Evolutionary conservation across 495 filamentous ascomycete genomes (phyloP), one percentile per base, ranked within the genome.

Genomic region (Pseudomonodictys pantanalensis): DNA sequence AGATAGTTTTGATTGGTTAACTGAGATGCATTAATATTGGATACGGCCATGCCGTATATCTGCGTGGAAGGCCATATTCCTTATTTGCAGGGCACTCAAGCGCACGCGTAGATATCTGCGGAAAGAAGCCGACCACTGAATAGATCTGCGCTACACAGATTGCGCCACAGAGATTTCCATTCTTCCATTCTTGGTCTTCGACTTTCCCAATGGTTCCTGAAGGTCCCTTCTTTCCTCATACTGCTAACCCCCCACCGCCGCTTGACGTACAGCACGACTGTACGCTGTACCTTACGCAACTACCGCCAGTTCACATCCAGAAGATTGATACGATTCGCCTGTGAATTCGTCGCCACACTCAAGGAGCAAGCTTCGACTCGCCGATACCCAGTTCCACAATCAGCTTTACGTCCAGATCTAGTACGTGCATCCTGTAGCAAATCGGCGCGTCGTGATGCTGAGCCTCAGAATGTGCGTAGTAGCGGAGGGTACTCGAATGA

Each of bases 161-260:
- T 41, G 38, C 12, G 20, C 38, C 12, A 41, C 38, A 41, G 38
- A 41, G 38, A 41, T 18, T 41, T 41, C 12, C 38, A n/a, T 41
- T 41, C 38, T 41, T 41, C 38, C 38, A 41, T 41, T 41, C 38
- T 15, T 41, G 12, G 38, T 41, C 38, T 41, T 41, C 12, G 12
- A 41, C 38, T 18, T 41, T 41, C 38, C 38, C 12, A 41, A 41
- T n/a, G 38, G 38, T 41, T 18, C 38, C 20, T 41, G 15, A 41
- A 41, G 38, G 38, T 41, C 38, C 38, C 20, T 41, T 41, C 38
- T 41, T 41, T 41, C 38, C 38, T 41, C 38, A 41, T 41, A 41
- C 15, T 41, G 38, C 38, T 41, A 12, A 41, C 38, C 38, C 12
- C 20, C 20, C 12, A 41, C 38, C 12, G 20, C 15, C 20, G 38